These are phyloP conservation scores for Bothriochloa decipiens DNA, from an alignment of 176 grass and related monocot species.

Conservation along the genomic window DNA sequence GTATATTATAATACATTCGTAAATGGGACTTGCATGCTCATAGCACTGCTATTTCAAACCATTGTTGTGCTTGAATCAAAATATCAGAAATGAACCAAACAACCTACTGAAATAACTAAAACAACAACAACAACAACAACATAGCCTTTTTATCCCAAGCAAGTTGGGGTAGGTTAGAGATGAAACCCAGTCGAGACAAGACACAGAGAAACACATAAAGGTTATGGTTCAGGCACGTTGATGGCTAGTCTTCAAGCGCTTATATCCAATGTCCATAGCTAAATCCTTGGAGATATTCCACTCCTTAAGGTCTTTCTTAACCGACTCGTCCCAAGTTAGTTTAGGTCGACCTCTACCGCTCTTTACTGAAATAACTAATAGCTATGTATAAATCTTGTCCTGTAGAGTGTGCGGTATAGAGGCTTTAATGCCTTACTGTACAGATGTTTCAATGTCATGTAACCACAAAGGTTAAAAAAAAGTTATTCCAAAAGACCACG, in stretches of 20 bases:
- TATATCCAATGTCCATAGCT: no score
- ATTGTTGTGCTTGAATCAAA: not conserved
- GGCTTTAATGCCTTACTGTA: not conserved
- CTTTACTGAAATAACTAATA: not conserved
- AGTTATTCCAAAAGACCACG: not conserved
- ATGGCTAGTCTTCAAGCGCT: no score
- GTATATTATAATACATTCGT: not conserved
- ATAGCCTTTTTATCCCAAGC: no score
- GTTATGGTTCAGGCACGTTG: no score
- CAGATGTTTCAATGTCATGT: not conserved
- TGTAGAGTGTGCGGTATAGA: not conserved
- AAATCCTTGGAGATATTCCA: no score
- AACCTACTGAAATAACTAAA: not conserved
- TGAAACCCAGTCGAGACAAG: no score
- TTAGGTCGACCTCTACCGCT: no score
- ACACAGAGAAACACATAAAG: no score
- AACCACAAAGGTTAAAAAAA: not conserved
- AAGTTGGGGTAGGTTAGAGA: no score
- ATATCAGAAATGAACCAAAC: not conserved
- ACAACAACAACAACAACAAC: no score
- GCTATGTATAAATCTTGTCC: not conserved
- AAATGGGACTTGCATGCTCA: not conserved
- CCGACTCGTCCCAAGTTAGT: no score
- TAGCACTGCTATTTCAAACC: not conserved
- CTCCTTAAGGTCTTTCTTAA: no score